These are phyloP conservation scores for Hypoxylon sp. DNA, from an alignment of 2,329 filamentous ascomycete genomes.

Conservation along the genomic window DNA sequence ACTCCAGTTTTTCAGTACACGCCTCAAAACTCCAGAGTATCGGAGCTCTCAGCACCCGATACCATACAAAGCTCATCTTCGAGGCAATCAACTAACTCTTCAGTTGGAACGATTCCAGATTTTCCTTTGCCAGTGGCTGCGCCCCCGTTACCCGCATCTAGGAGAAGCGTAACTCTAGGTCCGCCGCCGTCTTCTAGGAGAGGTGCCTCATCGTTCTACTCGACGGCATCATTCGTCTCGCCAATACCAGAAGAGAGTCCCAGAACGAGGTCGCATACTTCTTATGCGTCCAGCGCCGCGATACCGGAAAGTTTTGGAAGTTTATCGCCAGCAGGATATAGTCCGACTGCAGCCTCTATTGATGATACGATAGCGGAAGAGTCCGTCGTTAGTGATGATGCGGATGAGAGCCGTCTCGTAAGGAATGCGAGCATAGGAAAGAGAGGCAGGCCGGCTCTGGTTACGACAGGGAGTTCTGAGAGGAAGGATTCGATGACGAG, in stretches of 20 bases:
- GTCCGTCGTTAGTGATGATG: constrained; percentile 62
- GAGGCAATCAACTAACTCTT: constrained; percentile 68
- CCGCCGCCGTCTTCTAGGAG: constrained; percentile 73
- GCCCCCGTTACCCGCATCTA: constrained; percentile 53
- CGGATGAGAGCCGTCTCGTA: constrained; percentile 71
- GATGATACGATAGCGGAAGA: constrained; percentile 66
- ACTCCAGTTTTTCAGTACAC: constrained; percentile 68
- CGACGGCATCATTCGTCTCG: constrained; percentile 76
- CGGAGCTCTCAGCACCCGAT: constrained; percentile 61
- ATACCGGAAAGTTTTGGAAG: constrained; percentile 78
- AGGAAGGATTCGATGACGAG: constrained; percentile 50
- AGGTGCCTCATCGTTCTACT: constrained; percentile 76
- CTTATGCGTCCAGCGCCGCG: constrained; percentile 79
- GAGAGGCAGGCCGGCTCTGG: constrained; percentile 70
- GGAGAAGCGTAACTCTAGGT: constrained; percentile 69
- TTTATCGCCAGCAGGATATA: constrained; percentile 61
- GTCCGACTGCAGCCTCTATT: constrained; percentile 65
- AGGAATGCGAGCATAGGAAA: constrained; percentile 74
- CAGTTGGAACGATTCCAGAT: constrained; percentile 71
- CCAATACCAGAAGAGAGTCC: constrained; percentile 82
- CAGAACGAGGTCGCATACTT: constrained; percentile 70
- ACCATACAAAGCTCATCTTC: constrained; percentile 64
- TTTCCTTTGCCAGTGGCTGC: constrained; percentile 64
- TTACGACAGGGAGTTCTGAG: constrained; percentile 61
- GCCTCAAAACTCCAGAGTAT: constrained; percentile 57